These are phyloP conservation scores for Didymella exigua DNA, from an alignment of 2,329 filamentous ascomycete genomes.

Conservation along the genomic window DNA sequence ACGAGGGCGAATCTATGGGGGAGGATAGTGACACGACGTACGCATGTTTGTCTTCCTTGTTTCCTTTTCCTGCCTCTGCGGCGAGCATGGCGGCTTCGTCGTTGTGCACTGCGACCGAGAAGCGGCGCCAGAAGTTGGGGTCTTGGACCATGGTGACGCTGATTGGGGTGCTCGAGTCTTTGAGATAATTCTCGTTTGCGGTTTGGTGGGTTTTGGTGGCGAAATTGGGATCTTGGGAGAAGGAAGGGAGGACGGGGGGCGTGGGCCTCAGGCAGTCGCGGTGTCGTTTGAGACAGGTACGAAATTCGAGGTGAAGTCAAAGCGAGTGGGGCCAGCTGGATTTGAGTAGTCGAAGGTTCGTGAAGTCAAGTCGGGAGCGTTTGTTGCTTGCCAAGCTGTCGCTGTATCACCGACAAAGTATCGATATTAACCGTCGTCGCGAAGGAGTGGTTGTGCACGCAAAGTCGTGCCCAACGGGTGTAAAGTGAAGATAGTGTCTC, in stretches of 20 bases:
- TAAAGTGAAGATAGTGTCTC: background rate
- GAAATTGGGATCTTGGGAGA: background rate
- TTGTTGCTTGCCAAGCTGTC: slow-evolving; percentile 6
- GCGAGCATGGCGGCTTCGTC: slow-evolving; percentile 54
- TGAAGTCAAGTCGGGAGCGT: slow-evolving; percentile 3
- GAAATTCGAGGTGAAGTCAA: slow-evolving; percentile 6
- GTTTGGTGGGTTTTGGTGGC: background rate
- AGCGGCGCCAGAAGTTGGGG: slow-evolving; percentile 65
- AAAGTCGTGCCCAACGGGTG: slow-evolving; percentile 8
- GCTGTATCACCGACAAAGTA: slow-evolving; percentile 9
- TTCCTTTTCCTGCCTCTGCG: slow-evolving; percentile 19
- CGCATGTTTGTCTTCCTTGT: slow-evolving; percentile 45
- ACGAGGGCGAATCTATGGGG: slow-evolving; percentile 18
- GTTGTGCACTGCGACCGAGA: slow-evolving; percentile 62
- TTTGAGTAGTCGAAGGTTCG: slow-evolving; percentile 5
- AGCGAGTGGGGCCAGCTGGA: slow-evolving; percentile 10
- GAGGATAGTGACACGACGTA: slow-evolving; percentile 39
- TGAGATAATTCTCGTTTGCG: background rate
- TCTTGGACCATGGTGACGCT: slow-evolving; percentile 59
- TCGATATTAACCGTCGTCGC: slow-evolving; percentile 2
- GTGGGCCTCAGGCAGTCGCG: background rate
- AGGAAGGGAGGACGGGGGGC: background rate
- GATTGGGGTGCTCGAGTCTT: background rate
- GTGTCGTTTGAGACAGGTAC: background rate
- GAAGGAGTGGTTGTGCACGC: background rate